Conservation (phyloP, 441 rosid genomes). For the Populus hybrid region DNA sequence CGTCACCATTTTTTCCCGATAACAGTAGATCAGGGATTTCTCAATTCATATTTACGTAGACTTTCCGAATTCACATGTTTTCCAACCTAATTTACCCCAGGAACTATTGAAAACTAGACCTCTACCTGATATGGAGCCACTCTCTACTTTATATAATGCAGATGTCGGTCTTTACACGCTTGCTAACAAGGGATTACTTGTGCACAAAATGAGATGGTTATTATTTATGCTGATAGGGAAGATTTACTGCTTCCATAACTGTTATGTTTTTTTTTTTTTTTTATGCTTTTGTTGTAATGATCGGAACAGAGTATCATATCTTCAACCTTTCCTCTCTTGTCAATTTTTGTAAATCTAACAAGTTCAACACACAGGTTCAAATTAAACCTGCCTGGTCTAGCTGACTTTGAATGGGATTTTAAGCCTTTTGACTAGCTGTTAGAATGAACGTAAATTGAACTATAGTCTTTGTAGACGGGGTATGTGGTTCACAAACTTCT, state of each 20-base stretch:
- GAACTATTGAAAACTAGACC: constrained; percentile 59
- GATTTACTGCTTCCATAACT: background rate
- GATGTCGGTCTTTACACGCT: constrained; percentile 99
- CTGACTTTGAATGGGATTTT: no score
- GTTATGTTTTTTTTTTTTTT: background rate
- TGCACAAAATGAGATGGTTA: background rate
- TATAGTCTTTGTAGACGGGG: no score
- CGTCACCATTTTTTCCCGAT: background rate
- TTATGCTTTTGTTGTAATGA: background rate
- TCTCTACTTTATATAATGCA: constrained; percentile 85
- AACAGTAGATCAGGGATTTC: constrained; percentile 85
- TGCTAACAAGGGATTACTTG: constrained; percentile 75
- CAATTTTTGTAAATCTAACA: no score
- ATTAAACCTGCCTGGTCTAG: no score
- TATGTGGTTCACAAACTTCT: no score
- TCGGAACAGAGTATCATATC: background rate
- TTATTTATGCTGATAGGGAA: background rate
- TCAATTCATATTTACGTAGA: constrained; percentile 79
- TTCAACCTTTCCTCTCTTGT: background rate
- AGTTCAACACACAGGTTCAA: no score
- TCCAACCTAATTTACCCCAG: constrained; percentile 59
- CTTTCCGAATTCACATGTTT: constrained; percentile 78
- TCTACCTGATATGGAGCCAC: constrained; percentile 81
- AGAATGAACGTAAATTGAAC: no score
- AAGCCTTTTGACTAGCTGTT: no score